phyloP scores from a whole-genome alignment of 495 filamentous ascomycete species.

The Penicillium robsamsonii region DNA sequence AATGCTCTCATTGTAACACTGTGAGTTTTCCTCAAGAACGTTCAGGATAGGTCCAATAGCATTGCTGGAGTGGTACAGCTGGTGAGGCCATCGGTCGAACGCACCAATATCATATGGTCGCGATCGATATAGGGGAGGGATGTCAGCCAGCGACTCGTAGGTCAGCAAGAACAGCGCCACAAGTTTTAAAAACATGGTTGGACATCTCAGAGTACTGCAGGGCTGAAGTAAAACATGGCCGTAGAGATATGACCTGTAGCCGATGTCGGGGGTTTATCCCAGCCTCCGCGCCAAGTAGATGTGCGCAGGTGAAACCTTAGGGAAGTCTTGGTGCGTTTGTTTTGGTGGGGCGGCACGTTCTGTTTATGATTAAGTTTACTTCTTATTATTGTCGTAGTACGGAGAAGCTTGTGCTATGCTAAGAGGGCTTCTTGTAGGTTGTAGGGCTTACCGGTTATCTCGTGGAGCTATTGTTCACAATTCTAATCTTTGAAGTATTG shows the following conservation, averaged over 20 bases:
- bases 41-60: background rate
- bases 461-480: background rate
- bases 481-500: background rate
- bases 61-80: background rate
- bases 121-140: background rate
- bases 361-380: background rate
- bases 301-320: background rate
- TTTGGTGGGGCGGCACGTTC: background rate
- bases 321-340: background rate
- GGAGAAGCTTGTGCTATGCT: too few relatives aligned
- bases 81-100: conserved; percentile 3
- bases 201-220: background rate
- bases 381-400: background rate
- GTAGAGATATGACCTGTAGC: background rate
- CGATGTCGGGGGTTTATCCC: background rate
- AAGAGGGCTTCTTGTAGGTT: too few relatives aligned
- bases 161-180: background rate
- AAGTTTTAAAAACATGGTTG: background rate
- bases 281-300: background rate
- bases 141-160: background rate
- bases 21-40: background rate
- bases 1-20: background rate
- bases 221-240: background rate
- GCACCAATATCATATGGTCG: conserved; percentile 3
- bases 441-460: too few relatives aligned